Evolutionary conservation across 768 basidiomycete genomes (phyloP).

Genomic region (Lenzites betulinus): DNA sequence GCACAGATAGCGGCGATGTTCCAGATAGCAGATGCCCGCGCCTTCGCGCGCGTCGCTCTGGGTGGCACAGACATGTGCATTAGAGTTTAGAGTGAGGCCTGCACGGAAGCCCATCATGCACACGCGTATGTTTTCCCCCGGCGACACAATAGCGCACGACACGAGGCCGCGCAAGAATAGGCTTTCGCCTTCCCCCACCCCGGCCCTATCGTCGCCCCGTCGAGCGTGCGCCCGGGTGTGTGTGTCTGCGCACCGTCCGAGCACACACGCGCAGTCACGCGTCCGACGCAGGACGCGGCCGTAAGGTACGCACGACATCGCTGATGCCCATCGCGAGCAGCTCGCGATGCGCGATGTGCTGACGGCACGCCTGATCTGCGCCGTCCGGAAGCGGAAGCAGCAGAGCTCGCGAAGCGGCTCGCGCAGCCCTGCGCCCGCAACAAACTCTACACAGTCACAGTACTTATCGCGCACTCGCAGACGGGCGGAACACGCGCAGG

Average conservation of each 20-base stretch:
- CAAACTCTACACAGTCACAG: neutral
- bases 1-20: too few relatives aligned
- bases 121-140: neutral
- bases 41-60: too few relatives aligned
- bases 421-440: neutral
- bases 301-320: conserved; percentile 4
- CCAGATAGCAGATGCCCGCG: too few relatives aligned
- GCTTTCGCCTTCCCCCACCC: too few relatives aligned
- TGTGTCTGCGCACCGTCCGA: neutral
- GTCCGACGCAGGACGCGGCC: conserved; percentile 1
- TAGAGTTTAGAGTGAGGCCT: conserved; percentile 5
- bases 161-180: neutral
- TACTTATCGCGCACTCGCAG: neutral
- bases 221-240: neutral
- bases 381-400: neutral
- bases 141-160: neutral
- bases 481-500: neutral
- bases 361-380: conserved; percentile 4
- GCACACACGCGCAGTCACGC: neutral
- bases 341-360: neutral
- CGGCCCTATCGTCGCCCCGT: too few relatives aligned
- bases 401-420: neutral
- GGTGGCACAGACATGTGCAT: neutral
- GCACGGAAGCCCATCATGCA: too few relatives aligned
- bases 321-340: conserved; percentile 13